Evolutionary conservation across 192 early-diverging fungal species (phyloP).

Genomic region (Umbelopsis sp.): DNA sequence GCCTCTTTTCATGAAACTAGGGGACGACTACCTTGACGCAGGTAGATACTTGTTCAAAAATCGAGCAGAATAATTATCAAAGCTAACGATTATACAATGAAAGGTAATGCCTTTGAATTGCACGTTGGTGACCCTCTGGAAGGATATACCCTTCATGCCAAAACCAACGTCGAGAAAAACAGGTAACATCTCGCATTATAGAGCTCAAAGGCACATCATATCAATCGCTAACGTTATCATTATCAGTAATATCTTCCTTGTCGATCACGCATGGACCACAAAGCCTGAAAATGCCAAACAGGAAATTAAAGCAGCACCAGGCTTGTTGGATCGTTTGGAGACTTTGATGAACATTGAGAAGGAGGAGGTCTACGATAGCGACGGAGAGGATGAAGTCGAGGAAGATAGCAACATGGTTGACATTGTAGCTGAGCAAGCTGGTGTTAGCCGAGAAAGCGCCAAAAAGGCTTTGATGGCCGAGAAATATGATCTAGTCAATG

Average conservation of each 20-base stretch:
- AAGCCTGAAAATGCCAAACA: constrained; percentile 53
- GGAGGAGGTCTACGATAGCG: constrained; percentile 40
- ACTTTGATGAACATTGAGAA: constrained; percentile 60
- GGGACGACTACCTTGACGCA: constrained; percentile 53
- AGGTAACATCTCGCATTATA: constrained; percentile 30
- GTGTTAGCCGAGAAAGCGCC: constrained; percentile 56
- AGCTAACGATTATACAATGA: neutral
- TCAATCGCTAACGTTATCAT: neutral
- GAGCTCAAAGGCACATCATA: too few species aligned
- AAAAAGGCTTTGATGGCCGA: constrained; percentile 55
- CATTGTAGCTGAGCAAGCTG: constrained; percentile 60
- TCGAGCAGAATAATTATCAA: neutral
- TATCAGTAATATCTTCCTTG: constrained; percentile 64
- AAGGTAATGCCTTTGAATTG: constrained; percentile 45
- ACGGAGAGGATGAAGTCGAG: constrained; percentile 43
- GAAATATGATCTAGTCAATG: constrained; percentile 62
- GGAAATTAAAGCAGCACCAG: constrained; percentile 55
- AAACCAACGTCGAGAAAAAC: constrained; percentile 52
- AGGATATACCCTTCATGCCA: constrained; percentile 54
- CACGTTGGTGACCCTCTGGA: constrained; percentile 53
- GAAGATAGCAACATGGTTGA: constrained; percentile 52
- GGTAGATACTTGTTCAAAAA: constrained; percentile 23
- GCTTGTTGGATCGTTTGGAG: constrained; percentile 66
- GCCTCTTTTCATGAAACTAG: constrained; percentile 56
- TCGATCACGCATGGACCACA: constrained; percentile 79